Evolutionary conservation across 2,329 filamentous ascomycete species (phyloP), one percentile per base, ranked within the genome.

Genomic region (Claviceps sp.): DNA sequence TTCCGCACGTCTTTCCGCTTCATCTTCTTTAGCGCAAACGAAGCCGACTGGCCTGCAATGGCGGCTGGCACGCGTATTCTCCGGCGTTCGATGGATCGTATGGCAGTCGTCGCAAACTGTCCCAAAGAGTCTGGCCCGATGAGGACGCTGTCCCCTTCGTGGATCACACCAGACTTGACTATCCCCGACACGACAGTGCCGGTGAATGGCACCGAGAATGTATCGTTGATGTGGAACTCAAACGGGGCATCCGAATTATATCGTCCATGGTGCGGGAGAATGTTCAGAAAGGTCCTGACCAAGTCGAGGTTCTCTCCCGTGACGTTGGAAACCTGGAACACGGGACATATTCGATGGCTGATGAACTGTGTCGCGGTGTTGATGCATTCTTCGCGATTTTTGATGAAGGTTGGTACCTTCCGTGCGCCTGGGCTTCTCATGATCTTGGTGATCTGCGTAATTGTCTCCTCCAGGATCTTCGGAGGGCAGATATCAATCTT

Each of bases 401-500:
- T 93, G 69, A 98, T 90, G 64, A 97, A 95, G 42, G 96, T 87
- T 2, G 93, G 93, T 39, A 98, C 94, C 69, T 98, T 98, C 40
- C 87, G 79, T 3, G 93, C 93, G 3, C 89, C 93, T 0, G 90
- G 90, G 52, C 87, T 94, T 67, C 95, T 95, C 58, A 98, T 76
- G 49, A 98, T 96, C 63, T 90, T 87, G 50, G 83, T 91, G 56
- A 98, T 80, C 66, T 97, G 91, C 11, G 82, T 85, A 45, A 97
- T 82, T 22, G 93, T 98, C 71, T 97, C 86, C 69, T 95, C 82
- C 23, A 98, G 74, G 61, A 98, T 96, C 58, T 97, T 86, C 1
- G 91, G 89, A 22, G 93, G 93, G 66, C 93, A 97, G 52, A 97
- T 97, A 65, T 97, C 93, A 57, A 97, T 95, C 73, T 97, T 98